Conservation (phyloP, 495 filamentous ascomycete species). For the Hypoxylon fragiforme region DNA sequence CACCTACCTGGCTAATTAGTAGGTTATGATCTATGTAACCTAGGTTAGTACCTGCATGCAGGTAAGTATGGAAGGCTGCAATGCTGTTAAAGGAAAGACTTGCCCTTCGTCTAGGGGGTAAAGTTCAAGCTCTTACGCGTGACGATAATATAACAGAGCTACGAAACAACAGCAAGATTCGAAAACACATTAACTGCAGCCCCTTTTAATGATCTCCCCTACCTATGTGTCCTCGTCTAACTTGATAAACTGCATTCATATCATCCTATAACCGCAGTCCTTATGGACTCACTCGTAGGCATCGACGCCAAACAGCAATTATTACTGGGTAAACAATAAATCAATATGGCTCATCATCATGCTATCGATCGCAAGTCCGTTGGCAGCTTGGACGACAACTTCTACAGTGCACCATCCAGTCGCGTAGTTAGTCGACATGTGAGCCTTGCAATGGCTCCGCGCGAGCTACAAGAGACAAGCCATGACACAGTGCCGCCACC, state of each 20-base stretch:
- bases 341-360: slow-evolving; percentile 12
- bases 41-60: too few relatives aligned
- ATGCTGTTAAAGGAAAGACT: not conserved
- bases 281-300: slow-evolving; percentile 4
- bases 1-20: too few relatives aligned
- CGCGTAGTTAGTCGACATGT: slow-evolving; percentile 15
- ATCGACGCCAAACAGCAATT: not conserved
- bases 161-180: not conserved
- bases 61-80: too few relatives aligned
- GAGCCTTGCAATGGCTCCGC: slow-evolving; percentile 12
- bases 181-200: too few relatives aligned
- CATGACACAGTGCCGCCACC: not conserved
- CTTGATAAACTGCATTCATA: slow-evolving; percentile 3
- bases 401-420: slow-evolving; percentile 25
- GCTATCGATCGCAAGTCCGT: slow-evolving; percentile 8
- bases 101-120: too few relatives aligned
- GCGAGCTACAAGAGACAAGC: slow-evolving; percentile 7
- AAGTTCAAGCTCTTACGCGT: not conserved
- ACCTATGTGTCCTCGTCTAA: not conserved
- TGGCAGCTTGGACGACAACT: slow-evolving; percentile 20
- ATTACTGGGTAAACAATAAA: slow-evolving; percentile 6
- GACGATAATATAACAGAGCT: not conserved
- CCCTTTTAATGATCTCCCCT: too few relatives aligned
- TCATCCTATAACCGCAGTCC: slow-evolving; percentile 13
- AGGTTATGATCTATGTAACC: too few relatives aligned